Base-by-base conservation (phyloP, 371 early-diverging fungal species). In the Haplosporangium sp. region DNA sequence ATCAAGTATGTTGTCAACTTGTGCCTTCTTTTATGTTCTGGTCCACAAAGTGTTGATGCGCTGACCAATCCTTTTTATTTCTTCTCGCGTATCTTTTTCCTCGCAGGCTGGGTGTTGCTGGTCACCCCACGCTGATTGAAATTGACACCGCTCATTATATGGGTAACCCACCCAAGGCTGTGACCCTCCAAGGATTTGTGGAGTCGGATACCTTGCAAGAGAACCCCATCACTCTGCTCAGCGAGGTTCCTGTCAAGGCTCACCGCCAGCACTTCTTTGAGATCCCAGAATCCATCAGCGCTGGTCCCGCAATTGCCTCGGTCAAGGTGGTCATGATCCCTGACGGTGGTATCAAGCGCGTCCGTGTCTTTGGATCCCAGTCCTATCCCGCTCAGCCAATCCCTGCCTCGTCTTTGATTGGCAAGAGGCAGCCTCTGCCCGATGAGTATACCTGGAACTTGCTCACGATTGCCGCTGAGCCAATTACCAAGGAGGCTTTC, bases 101-200 rank as follows among this genome's bases (percentile, higher is more conserved):
- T 11, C 70, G 91, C 59, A 84, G 86, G 55, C 85, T 96, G 47
- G 95, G 93, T 50, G 85, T 77, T 74, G 80, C 87, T 29, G 94
- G 94, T 14, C 89, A 86, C 65, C 82, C 95, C 46, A 79, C 90
- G 6, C 83, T 89, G 81, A 86, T 90, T 53, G 91, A 91, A 64
- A 76, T 96, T 37, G 96, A 96, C 69, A 95, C 95, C n/a, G 86
- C 88, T 62, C 86, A 91, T 54, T 94, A 89, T 74, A 90, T 90
- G 69, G 96, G 95, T 55, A 94, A 94, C 84, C 93, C 86, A 79
- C 95, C 96, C 41, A 86, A 89, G 62, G 77, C 84, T n/a, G 88
- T 90, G 16, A 60, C 62, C 21, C 13, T 74, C 12, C 41, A 56
- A 36, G 74, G 69, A 11, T 74, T 53, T 18, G 23, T 36, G 8